Conservation (phyloP, 2,329 filamentous ascomycete species). For the Graphium sp. region DNA sequence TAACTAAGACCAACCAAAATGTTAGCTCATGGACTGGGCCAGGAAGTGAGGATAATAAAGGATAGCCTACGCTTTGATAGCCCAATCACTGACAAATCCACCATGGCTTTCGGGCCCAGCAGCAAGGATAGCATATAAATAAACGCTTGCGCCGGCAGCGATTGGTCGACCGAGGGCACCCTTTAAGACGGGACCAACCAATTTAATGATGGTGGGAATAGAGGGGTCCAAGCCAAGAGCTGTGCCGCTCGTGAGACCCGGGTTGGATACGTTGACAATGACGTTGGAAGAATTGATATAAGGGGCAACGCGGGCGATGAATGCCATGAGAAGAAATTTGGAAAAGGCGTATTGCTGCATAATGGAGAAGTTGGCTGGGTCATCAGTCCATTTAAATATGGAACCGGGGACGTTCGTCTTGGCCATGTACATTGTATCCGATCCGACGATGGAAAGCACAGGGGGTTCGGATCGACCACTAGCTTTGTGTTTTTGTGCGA, state of each 20-base stretch:
- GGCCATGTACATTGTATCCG: constrained; percentile 9
- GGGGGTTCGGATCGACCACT: not conserved
- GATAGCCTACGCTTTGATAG: constrained; percentile 11
- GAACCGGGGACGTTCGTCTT: constrained; percentile 7
- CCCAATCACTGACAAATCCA: constrained; percentile 8
- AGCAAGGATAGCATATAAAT: constrained; percentile 8
- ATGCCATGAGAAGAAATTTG: constrained; percentile 9
- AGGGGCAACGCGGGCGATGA: constrained; percentile 7
- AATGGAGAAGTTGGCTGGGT: not conserved
- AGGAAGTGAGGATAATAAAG: too few relatives aligned
- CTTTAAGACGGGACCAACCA: constrained; percentile 5
- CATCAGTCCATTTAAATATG: constrained; percentile 5
- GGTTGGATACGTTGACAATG: constrained; percentile 9
- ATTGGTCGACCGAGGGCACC: too few relatives aligned
- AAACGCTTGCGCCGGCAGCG: constrained; percentile 7
- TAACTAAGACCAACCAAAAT: too few relatives aligned
- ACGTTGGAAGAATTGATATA: constrained; percentile 7
- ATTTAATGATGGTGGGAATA: constrained; percentile 1
- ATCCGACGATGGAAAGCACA: constrained; percentile 11
- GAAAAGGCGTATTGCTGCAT: constrained; percentile 7
- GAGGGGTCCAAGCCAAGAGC: constrained; percentile 4
- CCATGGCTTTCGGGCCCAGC: constrained; percentile 10
- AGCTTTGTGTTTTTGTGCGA: constrained; percentile 8
- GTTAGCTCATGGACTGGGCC: too few relatives aligned
- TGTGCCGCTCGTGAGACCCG: constrained; percentile 8